Evolutionary conservation across 345 rosid species (phyloP).

Genomic region (Zanthoxylum bungeanum): DNA sequence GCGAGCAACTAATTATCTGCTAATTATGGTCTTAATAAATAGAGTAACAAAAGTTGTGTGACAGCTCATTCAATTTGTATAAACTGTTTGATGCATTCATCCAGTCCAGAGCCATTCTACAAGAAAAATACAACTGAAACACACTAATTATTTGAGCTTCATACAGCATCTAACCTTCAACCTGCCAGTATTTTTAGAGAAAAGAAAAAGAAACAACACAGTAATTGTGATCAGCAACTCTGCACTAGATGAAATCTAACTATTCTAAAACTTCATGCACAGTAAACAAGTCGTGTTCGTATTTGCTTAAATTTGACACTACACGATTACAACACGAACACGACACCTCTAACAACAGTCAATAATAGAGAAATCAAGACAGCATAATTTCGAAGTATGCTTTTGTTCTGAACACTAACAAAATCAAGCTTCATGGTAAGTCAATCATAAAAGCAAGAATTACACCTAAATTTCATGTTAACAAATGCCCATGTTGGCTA

Average conservation of each 20-base stretch:
- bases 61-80: neutral
- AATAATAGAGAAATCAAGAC: neutral
- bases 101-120: no score
- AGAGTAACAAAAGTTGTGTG: neutral
- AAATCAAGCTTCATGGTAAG: neutral
- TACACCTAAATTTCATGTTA: neutral
- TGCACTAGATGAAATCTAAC: neutral
- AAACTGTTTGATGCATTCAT: neutral
- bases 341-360: no score
- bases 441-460: neutral
- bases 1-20: no score
- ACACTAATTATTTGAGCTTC: neutral
- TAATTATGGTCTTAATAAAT: no score
- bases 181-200: slow-evolving; percentile 23
- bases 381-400: neutral
- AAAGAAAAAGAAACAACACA: neutral
- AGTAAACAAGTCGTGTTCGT: no score
- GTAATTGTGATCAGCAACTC: neutral
- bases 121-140: no score
- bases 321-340: no score
- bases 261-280: neutral
- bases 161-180: slow-evolving; percentile 23
- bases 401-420: no score
- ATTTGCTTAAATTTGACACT: no score
- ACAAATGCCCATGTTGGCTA: neutral